Evolutionary conservation across 768 basidiomycete species (phyloP), one percentile per base, ranked within the genome.

Genomic region (Podaxis rugospora): DNA sequence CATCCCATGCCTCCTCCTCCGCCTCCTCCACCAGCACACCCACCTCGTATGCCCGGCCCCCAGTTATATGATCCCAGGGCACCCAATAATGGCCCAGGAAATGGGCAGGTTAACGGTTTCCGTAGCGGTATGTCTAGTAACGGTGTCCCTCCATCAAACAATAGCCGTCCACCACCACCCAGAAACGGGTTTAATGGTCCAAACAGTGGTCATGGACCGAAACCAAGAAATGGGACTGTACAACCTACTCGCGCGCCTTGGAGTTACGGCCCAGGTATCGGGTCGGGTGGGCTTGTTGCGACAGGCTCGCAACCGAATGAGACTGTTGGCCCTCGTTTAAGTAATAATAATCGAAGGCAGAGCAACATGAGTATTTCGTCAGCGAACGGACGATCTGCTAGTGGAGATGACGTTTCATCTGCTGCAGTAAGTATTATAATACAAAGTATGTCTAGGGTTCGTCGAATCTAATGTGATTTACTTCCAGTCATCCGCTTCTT

Each of bases 351-450:
- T 18, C 42, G 85, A 66, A 79, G 86, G 68, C 79, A 80, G 25
- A 82, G 78, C 23, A 80, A 80, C 57, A 83, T 78, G 64, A 77
- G 78, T 64, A 75, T 77, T 37, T 84, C 78, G 63, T 76, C 79
- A 53, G 80, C 82, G 28, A 77, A 82, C 57, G 82, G 86, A 65
- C 84, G 88, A 39, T 80, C 85, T 40, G 80, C 81, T 23, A 75
- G 71, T 47, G 82, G 83, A 53, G 92, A 93, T 70, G 92, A 93
- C 64, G 85, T 84, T 36, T 85, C 88, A 9, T 92, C 90, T 27
- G 85, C 83, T 54, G 80, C 89, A 58, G 92, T 92, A 71, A 81
- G 91, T 83, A 59, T 32, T 32, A 32, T 32, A 32, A 32, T 56
- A 14, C 50, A 37, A 51, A 53, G 32, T 49, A 47, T 46, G 40